A percentile compares a stretch with the other conserved stretches of the same genome.
These are phyloP conservation scores for Blastomyces gilchristii DNA, from an alignment of 2,329 filamentous ascomycete species.

Conservation along the genomic window DNA sequence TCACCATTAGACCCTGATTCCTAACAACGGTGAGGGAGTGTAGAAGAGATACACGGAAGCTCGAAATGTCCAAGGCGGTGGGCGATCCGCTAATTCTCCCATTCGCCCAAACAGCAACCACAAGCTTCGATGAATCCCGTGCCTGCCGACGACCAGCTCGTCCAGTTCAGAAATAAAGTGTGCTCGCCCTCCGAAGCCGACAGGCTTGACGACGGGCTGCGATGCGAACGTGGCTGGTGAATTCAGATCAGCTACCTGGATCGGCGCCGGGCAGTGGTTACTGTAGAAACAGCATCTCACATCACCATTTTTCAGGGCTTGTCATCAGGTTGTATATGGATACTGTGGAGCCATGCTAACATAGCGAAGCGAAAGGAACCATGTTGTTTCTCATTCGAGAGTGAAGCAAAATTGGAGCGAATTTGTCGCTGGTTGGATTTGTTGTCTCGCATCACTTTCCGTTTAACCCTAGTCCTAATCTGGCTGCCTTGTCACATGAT, in stretches of 20 bases:
- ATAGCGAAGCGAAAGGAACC: background rate
- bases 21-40: background rate
- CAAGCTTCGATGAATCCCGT: background rate
- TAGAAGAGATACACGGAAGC: background rate
- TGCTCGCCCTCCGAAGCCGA: background rate
- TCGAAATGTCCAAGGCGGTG: background rate
- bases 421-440: background rate
- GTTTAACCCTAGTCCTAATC: slow-evolving; percentile 10
- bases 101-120: background rate
- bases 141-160: background rate
- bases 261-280: background rate
- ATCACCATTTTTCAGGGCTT: background rate
- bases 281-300: background rate
- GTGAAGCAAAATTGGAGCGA: background rate
- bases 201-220: background rate
- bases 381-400: background rate
- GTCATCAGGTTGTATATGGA: background rate
- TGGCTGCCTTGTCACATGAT: slow-evolving; percentile 13
- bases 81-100: background rate
- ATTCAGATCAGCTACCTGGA: background rate
- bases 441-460: background rate
- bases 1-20: background rate
- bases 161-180: background rate
- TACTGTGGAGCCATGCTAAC: background rate
- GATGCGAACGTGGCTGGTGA: background rate